These are phyloP conservation scores for Termitomyces bulborhizus DNA, from an alignment of 768 basidiomycete species.

Conservation along the genomic window DNA sequence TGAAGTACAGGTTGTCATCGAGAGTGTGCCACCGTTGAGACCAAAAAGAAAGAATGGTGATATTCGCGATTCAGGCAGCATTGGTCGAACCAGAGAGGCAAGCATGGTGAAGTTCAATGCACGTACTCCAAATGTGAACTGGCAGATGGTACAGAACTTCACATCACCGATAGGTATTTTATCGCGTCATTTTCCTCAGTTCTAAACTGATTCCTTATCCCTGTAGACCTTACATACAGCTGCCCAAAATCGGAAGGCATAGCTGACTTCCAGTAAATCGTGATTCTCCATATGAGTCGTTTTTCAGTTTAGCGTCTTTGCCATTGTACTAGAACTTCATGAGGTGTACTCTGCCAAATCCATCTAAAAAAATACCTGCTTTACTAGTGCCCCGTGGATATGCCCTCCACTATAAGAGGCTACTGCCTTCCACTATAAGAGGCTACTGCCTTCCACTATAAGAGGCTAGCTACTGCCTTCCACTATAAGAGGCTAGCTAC, in stretches of 20 bases:
- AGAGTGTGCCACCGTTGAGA: slow-evolving; percentile 26
- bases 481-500: too few relatives aligned
- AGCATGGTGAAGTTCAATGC: slow-evolving; percentile 40
- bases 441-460: too few relatives aligned
- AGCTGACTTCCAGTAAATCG: slow-evolving; percentile 27
- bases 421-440: too few relatives aligned
- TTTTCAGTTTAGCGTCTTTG: neutral
- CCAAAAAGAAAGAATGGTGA: slow-evolving; percentile 37
- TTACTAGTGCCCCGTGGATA: too few relatives aligned
- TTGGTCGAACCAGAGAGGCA: slow-evolving; percentile 31
- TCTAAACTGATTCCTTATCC: neutral
- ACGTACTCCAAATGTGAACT: slow-evolving; percentile 28
- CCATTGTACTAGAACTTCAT: neutral
- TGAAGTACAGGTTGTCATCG: slow-evolving; percentile 23
- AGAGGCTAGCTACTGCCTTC: too few relatives aligned
- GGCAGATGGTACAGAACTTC: slow-evolving; percentile 53
- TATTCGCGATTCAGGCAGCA: slow-evolving; percentile 31
- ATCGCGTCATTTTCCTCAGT: neutral
- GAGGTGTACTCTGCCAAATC: neutral
- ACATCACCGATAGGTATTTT: slow-evolving; percentile 63
- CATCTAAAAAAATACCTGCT: neutral
- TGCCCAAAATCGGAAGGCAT: slow-evolving; percentile 15
- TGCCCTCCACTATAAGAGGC: too few relatives aligned
- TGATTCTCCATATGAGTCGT: slow-evolving; percentile 7
- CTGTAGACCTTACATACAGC: slow-evolving; percentile 21